These are phyloP conservation scores for Aegilops longissima DNA, from an alignment of 176 grass and related monocot genomes.

Conservation along the genomic window DNA sequence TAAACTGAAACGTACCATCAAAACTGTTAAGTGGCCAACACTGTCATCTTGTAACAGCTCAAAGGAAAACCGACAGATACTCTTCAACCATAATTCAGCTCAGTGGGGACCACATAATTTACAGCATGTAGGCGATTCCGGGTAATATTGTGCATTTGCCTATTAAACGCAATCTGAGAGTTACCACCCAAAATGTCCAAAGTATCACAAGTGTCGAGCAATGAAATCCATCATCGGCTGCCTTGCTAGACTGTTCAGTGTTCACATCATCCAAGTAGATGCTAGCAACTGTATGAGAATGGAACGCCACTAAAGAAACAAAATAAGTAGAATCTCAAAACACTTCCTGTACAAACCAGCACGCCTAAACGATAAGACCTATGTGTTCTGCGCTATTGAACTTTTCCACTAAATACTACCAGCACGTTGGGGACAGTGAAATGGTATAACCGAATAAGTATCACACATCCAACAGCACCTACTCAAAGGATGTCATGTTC, in stretches of 20 bases:
- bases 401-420: constrained; percentile 28
- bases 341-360: constrained; percentile 42
- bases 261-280: constrained; percentile 37
- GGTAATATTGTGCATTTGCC: constrained; percentile 7
- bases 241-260: neutral
- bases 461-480: constrained; percentile 11
- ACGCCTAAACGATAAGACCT: constrained; percentile 18
- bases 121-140: constrained; percentile 30
- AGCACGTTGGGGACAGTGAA: neutral
- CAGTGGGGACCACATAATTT: constrained; percentile 28
- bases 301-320: constrained; percentile 9
- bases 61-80: constrained; percentile 9
- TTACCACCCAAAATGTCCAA: neutral
- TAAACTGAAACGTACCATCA: constrained; percentile 40
- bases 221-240: constrained; percentile 34
- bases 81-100: constrained; percentile 36
- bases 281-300: constrained; percentile 19
- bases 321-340: constrained; percentile 20
- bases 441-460: neutral
- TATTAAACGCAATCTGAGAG: constrained; percentile 17
- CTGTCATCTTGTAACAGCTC: constrained; percentile 24
- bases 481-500: constrained; percentile 24
- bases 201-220: constrained; percentile 6
- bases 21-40: constrained; percentile 26
- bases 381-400: constrained; percentile 19